A percentile compares a stretch with the other conserved stretches of the same genome.
These are phyloP conservation scores for Ustilago esculenta DNA, from an alignment of 1,284 basidiomycete species.

Conservation along the genomic window DNA sequence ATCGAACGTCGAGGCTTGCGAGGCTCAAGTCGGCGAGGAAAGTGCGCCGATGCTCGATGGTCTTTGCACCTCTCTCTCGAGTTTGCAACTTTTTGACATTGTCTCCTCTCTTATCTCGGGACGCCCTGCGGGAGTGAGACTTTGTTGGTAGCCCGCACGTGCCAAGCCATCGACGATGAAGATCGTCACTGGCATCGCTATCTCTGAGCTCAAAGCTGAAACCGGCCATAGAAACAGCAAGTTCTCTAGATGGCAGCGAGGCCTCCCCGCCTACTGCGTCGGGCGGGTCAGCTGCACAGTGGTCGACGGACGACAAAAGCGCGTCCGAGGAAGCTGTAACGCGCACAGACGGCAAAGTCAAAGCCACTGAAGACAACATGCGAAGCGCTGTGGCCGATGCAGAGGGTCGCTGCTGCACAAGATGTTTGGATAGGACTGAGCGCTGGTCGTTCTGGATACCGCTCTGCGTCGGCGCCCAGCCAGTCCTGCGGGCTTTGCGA, in stretches of 20 bases:
- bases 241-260: slow-evolving; percentile 18
- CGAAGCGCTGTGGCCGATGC: slow-evolving; percentile 14
- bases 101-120: background rate
- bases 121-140: background rate
- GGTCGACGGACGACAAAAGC: slow-evolving; percentile 9
- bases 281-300: background rate
- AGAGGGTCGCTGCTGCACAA: slow-evolving; percentile 31
- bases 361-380: slow-evolving; percentile 19
- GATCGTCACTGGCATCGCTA: slow-evolving; percentile 48
- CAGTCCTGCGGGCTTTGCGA: slow-evolving; percentile 33
- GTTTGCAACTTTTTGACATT: background rate
- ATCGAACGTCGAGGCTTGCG: slow-evolving; percentile 37
- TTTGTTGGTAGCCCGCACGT: slow-evolving; percentile 48
- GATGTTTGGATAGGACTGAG: slow-evolving; percentile 37
- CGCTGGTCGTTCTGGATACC: slow-evolving; percentile 10
- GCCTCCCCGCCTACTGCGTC: background rate
- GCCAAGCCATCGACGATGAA: slow-evolving; percentile 63
- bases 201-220: slow-evolving; percentile 48
- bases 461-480: slow-evolving; percentile 15
- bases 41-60: slow-evolving; percentile 56
- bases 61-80: background rate
- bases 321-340: slow-evolving; percentile 34
- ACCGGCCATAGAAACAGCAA: slow-evolving; percentile 25
- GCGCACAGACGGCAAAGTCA: slow-evolving; percentile 36
- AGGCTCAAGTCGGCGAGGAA: slow-evolving; percentile 44